These are phyloP conservation scores for Pythium brachiatum DNA, from an alignment of 352 stramenopile species.

Conservation along the genomic window DNA sequence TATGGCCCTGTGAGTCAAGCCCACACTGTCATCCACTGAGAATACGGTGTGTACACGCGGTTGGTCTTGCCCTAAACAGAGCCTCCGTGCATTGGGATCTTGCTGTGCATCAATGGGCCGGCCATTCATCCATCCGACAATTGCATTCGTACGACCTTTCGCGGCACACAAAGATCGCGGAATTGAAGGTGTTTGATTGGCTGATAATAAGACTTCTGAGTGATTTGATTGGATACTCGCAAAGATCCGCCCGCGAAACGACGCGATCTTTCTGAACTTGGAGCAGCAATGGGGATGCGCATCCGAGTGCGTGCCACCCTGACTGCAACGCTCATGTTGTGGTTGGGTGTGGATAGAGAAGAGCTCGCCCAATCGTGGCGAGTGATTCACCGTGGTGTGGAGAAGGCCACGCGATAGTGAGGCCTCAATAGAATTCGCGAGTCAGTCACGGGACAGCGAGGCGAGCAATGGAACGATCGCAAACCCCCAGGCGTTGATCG, in stretches of 20 bases:
- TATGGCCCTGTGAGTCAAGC: neutral
- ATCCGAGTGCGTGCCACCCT: neutral
- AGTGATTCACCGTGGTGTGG: neutral
- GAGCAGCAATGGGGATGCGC: neutral
- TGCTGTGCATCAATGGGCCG: neutral
- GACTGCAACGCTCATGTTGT: neutral
- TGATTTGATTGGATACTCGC: neutral
- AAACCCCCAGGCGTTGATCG: too few species aligned
- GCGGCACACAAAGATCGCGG: conserved; percentile 7
- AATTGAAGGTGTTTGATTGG: neutral
- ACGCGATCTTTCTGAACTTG: neutral
- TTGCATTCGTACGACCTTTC: conserved; percentile 8
- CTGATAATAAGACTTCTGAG: neutral
- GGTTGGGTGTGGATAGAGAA: neutral
- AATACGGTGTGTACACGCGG: too few species aligned
- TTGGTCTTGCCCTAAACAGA: too few species aligned
- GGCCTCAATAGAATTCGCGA: neutral
- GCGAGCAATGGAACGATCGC: too few species aligned
- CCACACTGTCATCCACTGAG: too few species aligned
- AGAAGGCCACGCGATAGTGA: neutral
- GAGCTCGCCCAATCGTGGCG: neutral
- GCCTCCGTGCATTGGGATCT: neutral
- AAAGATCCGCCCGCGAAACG: neutral
- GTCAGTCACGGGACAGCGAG: too few species aligned
- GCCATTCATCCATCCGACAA: neutral